Conservation (phyloP, 2,329 filamentous ascomycete species). For the Fusarium sp. region DNA sequence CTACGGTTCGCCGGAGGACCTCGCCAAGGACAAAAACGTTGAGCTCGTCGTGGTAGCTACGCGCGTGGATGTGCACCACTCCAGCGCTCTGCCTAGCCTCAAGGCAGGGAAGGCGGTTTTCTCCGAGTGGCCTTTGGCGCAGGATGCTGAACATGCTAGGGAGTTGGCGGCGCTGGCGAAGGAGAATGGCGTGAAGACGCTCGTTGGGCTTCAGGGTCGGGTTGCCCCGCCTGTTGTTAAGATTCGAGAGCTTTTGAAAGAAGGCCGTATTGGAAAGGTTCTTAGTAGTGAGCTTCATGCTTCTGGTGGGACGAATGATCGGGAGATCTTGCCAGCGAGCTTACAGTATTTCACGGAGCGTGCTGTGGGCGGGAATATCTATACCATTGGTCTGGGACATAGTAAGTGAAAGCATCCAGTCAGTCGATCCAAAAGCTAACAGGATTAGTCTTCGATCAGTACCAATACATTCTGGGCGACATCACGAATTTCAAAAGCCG, state of each 20-base stretch:
- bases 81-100: constrained; percentile 60
- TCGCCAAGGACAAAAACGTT: constrained; percentile 63
- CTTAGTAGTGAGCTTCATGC: constrained; percentile 62
- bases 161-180: constrained; percentile 57
- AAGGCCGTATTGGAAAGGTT: constrained; percentile 64
- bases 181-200: constrained; percentile 52
- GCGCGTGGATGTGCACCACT: constrained; percentile 65
- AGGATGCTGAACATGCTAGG: constrained; percentile 55
- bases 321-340: constrained; percentile 50
- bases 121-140: constrained; percentile 70
- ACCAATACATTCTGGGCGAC: constrained; percentile 62
- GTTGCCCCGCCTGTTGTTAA: constrained; percentile 59
- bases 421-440: neutral
- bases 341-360: constrained; percentile 64
- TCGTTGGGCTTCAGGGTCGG: constrained; percentile 66
- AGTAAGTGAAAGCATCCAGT: constrained; percentile 47
- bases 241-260: constrained; percentile 59
- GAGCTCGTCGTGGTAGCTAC: constrained; percentile 68
- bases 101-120: constrained; percentile 65
- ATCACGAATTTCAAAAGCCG: constrained; percentile 54
- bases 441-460: constrained; percentile 58
- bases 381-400: constrained; percentile 59
- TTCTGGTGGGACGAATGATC: constrained; percentile 53
- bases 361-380: constrained; percentile 60
- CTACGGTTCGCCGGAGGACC: constrained; percentile 63